Percentiles rank a stretch among this genome's conserved stretches.
Evolutionary conservation across 805 yeast species (phyloP).

Genomic region (Pichia californica): DNA sequence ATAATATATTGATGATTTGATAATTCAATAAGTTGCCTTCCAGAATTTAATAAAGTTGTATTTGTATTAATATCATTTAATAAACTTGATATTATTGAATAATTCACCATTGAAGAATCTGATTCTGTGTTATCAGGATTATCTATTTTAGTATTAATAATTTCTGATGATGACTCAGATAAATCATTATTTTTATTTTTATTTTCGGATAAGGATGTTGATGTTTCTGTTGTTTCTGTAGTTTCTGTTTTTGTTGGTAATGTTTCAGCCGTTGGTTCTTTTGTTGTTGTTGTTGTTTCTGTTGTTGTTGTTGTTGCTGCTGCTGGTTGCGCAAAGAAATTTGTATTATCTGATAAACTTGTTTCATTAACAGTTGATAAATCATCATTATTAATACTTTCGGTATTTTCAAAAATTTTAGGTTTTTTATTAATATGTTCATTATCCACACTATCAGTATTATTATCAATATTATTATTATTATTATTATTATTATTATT

Average conservation of each 20-base stretch:
- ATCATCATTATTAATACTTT: not conserved
- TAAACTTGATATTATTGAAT: conserved; percentile 5
- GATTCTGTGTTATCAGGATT: no score
- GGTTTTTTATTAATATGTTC: not conserved
- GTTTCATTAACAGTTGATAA: not conserved
- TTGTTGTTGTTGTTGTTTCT: not conserved
- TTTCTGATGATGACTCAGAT: no score
- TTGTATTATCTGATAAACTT: not conserved
- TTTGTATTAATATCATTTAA: conserved; percentile 6
- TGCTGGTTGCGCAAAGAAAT: conserved; percentile 8
- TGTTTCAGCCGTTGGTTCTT: no score
- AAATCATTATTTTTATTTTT: no score
- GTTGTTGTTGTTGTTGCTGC: not conserved
- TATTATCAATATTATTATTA: not conserved
- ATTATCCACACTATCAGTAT: not conserved
- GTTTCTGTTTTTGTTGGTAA: not conserved
- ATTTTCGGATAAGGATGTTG: not conserved
- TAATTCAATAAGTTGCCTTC: not conserved
- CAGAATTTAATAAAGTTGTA: not conserved
- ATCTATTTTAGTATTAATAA: no score
- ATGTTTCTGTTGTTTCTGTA: not conserved
- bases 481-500: not conserved
- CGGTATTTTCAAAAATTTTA: not conserved
- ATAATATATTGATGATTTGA: conserved; percentile 2
- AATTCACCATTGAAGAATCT: not conserved